Evolutionary conservation across 768 basidiomycete species (phyloP).

Genomic region (Lanmaoa pseudosensibilis): DNA sequence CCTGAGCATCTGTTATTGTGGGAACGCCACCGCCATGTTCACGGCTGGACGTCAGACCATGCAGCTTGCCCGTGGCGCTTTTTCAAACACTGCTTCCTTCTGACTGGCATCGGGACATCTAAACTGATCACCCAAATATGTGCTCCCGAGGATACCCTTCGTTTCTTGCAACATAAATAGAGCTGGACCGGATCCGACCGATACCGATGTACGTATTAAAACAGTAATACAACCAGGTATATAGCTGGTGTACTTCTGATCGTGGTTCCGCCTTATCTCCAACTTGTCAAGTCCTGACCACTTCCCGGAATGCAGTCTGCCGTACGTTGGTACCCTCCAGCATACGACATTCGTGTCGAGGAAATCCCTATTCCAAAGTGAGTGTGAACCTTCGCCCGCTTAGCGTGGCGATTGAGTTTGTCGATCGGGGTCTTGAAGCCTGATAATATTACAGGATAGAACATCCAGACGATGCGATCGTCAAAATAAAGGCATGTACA

Average conservation of each 20-base stretch:
- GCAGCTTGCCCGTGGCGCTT: too few relatives aligned
- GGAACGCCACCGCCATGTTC: too few relatives aligned
- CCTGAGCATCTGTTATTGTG: too few relatives aligned
- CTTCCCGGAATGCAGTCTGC: constrained; percentile 20
- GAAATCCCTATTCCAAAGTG: constrained; percentile 48
- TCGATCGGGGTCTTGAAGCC: not conserved
- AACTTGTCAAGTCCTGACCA: not conserved
- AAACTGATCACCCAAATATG: too few relatives aligned
- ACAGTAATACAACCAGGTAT: not conserved
- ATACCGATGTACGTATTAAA: too few relatives aligned
- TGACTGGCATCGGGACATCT: too few relatives aligned
- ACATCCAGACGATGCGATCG: constrained; percentile 75
- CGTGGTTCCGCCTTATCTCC: not conserved
- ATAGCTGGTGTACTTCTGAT: not conserved
- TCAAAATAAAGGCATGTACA: constrained; percentile 62
- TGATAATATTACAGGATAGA: constrained; percentile 48
- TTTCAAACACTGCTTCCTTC: too few relatives aligned
- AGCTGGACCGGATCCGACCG: too few relatives aligned
- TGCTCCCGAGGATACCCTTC: too few relatives aligned
- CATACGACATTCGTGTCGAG: constrained; percentile 73
- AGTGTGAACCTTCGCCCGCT: too few relatives aligned
- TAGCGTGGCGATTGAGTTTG: not conserved
- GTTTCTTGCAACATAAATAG: too few relatives aligned
- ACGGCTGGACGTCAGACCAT: too few relatives aligned
- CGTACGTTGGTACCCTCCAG: constrained; percentile 65